These are phyloP conservation scores for Ephemerocybe angulata DNA, from an alignment of 768 basidiomycete species.

Conservation along the genomic window DNA sequence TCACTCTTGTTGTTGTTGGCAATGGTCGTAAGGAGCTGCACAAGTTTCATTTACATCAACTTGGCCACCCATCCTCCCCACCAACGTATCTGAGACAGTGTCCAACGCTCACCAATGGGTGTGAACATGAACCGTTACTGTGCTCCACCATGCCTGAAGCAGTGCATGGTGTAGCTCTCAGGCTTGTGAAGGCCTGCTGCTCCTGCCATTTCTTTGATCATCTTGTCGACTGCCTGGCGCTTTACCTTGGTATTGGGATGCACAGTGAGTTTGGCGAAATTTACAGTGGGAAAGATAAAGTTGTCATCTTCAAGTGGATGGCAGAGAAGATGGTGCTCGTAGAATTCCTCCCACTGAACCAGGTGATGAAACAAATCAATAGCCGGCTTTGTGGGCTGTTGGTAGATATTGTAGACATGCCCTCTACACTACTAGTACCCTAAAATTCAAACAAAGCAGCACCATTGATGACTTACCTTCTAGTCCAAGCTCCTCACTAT, in stretches of 20 bases:
- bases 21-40: too few relatives aligned
- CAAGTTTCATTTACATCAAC: too few relatives aligned
- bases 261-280: constrained; percentile 15
- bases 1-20: too few relatives aligned
- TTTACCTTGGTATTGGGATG: not conserved
- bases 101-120: constrained; percentile 26
- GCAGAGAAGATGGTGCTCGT: constrained; percentile 13
- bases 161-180: constrained; percentile 26
- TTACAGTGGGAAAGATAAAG: constrained; percentile 30
- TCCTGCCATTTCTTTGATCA: constrained; percentile 20
- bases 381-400: not conserved
- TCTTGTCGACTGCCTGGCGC: constrained; percentile 18
- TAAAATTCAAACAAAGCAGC: not conserved
- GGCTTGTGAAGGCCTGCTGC: constrained; percentile 16
- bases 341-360: constrained; percentile 14
- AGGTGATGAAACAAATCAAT: constrained; percentile 22
- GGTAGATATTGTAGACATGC: not conserved
- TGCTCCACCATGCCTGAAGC: constrained; percentile 30
- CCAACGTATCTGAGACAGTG: constrained; percentile 26
- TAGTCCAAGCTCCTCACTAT: not conserved
- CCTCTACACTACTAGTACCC: not conserved
- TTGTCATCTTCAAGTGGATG: constrained; percentile 21
- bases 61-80: constrained; percentile 41
- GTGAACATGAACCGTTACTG: constrained; percentile 35
- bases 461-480: not conserved